Percentiles rank a stretch among this genome's conserved stretches.
phyloP scores from a whole-genome alignment of 2,329 filamentous ascomycete species.

The Fonsecaea monophora region DNA sequence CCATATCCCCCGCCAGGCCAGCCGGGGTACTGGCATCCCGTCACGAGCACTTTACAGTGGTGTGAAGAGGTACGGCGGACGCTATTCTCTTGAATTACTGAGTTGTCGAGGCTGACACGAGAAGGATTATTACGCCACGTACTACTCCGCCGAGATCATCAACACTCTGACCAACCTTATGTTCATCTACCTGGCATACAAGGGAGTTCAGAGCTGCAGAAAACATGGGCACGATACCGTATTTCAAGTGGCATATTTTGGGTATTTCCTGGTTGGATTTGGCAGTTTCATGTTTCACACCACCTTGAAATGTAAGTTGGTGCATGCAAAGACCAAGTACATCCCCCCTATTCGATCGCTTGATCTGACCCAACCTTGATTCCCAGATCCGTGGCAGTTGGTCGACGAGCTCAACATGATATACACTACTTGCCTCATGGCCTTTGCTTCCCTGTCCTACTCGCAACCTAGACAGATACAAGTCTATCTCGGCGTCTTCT shows the following conservation, averaged over 20 bases:
- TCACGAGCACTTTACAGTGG: conserved; percentile 77
- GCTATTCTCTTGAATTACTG: background rate
- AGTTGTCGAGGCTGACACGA: conserved; percentile 14
- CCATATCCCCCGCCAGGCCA: conserved; percentile 59
- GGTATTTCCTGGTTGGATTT: conserved; percentile 66
- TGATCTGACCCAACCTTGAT: background rate
- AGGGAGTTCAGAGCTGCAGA: conserved; percentile 76
- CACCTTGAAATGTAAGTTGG: conserved; percentile 64
- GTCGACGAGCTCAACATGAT: conserved; percentile 76
- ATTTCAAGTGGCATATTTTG: conserved; percentile 72
- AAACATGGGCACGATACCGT: conserved; percentile 75
- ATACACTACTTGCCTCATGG: conserved; percentile 73
- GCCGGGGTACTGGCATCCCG: conserved; percentile 70
- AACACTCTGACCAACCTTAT: conserved; percentile 83
- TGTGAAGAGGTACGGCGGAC: conserved; percentile 71
- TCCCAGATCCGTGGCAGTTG: conserved; percentile 71
- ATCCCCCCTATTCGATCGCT: background rate
- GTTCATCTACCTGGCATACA: conserved; percentile 78
- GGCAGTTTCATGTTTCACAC: conserved; percentile 70
- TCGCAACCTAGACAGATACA: conserved; percentile 61
- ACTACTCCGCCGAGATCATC: conserved; percentile 77
- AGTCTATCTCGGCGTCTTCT: conserved; percentile 61
- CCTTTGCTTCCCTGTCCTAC: conserved; percentile 77
- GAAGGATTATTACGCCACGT: conserved; percentile 76
- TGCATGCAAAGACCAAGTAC: background rate